Base-by-base conservation (phyloP, 106 monocot species). In the Acorus gramineus region DNA sequence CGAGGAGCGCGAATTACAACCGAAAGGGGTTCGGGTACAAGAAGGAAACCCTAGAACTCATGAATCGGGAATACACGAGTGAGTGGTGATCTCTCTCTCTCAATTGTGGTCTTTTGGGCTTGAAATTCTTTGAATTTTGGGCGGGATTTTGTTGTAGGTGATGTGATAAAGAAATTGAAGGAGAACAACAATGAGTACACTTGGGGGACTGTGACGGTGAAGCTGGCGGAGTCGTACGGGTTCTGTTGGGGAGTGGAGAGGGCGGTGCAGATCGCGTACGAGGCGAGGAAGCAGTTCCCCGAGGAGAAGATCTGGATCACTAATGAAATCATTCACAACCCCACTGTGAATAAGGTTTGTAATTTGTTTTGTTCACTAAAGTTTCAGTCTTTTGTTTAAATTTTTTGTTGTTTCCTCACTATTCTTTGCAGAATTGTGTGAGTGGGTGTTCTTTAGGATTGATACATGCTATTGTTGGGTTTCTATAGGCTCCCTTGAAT, bases 221-320 rank as follows among this genome's bases (percentile, higher is more conserved):
- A 90, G 55, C 78, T 96, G 56, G 95, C 95, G 52, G 95, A 87
- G 76, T 57, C 95, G 2, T 90, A 73, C 57, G 95, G 95, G n/a
- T 96, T 96, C 81, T 96, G 95, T 73, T 96, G 95, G 95, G 95
- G 95, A 44, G 95, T 96, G 7, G 95, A 96, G 65, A 64, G 95
- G 28, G 95, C 95, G 0, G 95, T 96, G 10, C 95, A 96, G 82
- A 90, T 96, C 11, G 95, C 90, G 8, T 96, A 96, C 46, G 95
- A 96, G 69, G 95, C 95, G 42, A 79, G 90, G 78, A 96, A 87
- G 74, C 95, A 96, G 72, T 96, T 96, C 70, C 95, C 95, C 0
- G 72, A 96, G 42, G 90, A 96, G 51, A 78, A 47, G 44, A 85
- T 96, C 50, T 96, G 95, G 95, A 85, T 96, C 67, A 96, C 95